phyloP scores from a whole-genome alignment of 164 flowering plant species.

The Umbilicus rupestris region DNA sequence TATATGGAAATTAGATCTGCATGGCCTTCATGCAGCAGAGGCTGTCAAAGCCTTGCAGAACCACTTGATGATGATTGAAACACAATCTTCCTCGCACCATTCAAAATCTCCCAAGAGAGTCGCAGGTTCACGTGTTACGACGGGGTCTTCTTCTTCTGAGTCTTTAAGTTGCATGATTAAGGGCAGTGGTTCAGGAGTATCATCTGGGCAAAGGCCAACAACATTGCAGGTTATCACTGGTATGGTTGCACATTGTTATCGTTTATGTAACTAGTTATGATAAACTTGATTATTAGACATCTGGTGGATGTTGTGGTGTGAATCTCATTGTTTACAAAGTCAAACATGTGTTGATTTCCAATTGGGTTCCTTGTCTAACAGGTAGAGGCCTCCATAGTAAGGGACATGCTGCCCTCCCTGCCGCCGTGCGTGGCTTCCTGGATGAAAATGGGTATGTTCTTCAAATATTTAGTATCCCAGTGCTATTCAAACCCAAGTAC shows the following conservation, averaged over 20 bases:
- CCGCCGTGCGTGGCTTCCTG: constrained; percentile 64
- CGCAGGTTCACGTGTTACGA: constrained; percentile 11
- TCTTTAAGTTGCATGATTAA: constrained; percentile 16
- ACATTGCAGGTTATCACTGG: constrained; percentile 81
- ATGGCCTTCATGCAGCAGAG: constrained; percentile 91
- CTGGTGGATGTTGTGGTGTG: too few species aligned
- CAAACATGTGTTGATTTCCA: background rate
- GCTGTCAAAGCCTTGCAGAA: constrained; percentile 61
- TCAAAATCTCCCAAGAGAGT: constrained; percentile 22
- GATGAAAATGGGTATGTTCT: constrained; percentile 48
- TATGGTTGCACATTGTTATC: constrained; percentile 15
- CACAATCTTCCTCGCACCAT: constrained; percentile 18
- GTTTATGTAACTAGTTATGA: background rate
- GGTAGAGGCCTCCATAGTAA: constrained; percentile 87
- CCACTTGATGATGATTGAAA: constrained; percentile 53
- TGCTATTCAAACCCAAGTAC: background rate
- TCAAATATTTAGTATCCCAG: background rate
- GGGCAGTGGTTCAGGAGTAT: constrained; percentile 19
- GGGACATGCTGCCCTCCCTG: constrained; percentile 74
- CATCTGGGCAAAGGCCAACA: constrained; percentile 26
- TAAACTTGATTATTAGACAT: too few species aligned
- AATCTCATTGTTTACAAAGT: background rate
- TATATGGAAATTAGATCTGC: constrained; percentile 80
- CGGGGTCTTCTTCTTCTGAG: constrained; percentile 20
- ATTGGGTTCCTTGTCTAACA: constrained; percentile 16